phyloP scores from a whole-genome alignment of 768 basidiomycete genomes.

The Boletus patriciae region DNA sequence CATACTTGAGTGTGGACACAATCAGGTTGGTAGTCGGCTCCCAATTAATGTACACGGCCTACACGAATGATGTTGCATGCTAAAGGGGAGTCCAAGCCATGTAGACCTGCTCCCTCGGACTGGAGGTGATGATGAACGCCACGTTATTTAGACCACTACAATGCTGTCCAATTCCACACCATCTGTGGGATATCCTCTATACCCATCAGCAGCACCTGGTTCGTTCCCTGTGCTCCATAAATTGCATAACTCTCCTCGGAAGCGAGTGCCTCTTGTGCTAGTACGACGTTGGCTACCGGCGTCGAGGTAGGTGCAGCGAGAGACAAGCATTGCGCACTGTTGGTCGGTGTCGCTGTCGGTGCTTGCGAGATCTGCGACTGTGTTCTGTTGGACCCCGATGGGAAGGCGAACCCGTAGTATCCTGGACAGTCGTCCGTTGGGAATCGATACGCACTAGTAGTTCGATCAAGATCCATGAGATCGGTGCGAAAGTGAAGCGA shows the following conservation, averaged over 20 bases:
- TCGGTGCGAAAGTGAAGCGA: background rate
- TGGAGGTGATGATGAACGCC: too few species aligned
- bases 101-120: background rate
- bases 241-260: slow-evolving; percentile 10
- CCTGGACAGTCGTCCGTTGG: slow-evolving; percentile 31
- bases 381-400: slow-evolving; percentile 28
- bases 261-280: slow-evolving; percentile 9
- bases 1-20: background rate
- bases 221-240: slow-evolving; percentile 12
- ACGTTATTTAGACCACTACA: background rate
- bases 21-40: background rate
- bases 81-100: background rate
- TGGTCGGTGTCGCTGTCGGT: slow-evolving; percentile 28
- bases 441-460: slow-evolving; percentile 35
- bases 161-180: slow-evolving; percentile 23
- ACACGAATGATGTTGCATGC: background rate
- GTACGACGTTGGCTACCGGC: slow-evolving; percentile 16
- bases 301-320: slow-evolving; percentile 31
- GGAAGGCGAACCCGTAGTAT: slow-evolving; percentile 35
- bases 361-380: slow-evolving; percentile 28
- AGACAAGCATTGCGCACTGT: slow-evolving; percentile 26
- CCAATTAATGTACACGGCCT: background rate
- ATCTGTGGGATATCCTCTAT: slow-evolving; percentile 16
- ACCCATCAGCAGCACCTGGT: slow-evolving; percentile 12
- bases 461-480: background rate